phyloP scores from a whole-genome alignment of 352 stramenopile genomes.

The Pythium dissotocum region DNA sequence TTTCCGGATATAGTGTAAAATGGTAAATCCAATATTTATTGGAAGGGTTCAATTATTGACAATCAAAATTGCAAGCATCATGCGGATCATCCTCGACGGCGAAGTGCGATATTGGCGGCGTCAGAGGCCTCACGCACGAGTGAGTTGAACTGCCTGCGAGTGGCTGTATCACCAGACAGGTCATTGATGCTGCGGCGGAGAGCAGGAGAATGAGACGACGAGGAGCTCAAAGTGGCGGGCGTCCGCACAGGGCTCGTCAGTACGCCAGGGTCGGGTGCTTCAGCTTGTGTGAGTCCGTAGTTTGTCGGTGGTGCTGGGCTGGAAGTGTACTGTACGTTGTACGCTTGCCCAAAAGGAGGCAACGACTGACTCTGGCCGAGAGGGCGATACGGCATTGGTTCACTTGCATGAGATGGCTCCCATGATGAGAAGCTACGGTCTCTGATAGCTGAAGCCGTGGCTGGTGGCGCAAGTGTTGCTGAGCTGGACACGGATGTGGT shows the following conservation, averaged over 20 bases:
- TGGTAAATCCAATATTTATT: constrained; percentile 2
- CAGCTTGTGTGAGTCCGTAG: background rate
- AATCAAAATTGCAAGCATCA: constrained; percentile 14
- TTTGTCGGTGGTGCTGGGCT: background rate
- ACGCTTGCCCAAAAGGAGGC: background rate
- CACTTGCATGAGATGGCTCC: background rate
- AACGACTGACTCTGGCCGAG: background rate
- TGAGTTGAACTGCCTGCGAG: constrained; percentile 20
- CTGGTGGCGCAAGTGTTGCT: background rate
- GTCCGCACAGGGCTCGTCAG: background rate
- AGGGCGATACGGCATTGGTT: background rate
- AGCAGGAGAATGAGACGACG: background rate
- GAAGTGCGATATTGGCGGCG: constrained; percentile 23
- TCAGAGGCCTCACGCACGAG: constrained; percentile 30
- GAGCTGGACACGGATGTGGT: background rate
- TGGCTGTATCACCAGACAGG: constrained; percentile 1
- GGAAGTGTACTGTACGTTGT: background rate
- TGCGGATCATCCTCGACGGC: constrained; percentile 15
- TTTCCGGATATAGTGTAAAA: background rate
- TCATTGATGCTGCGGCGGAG: background rate
- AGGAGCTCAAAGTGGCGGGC: background rate
- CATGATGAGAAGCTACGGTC: background rate
- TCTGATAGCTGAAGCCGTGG: background rate
- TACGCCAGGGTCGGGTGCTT: background rate
- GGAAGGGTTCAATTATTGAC: background rate